Evolutionary conservation across 345 rosid species (phyloP).

Genomic region (Noccaea caerulescens): DNA sequence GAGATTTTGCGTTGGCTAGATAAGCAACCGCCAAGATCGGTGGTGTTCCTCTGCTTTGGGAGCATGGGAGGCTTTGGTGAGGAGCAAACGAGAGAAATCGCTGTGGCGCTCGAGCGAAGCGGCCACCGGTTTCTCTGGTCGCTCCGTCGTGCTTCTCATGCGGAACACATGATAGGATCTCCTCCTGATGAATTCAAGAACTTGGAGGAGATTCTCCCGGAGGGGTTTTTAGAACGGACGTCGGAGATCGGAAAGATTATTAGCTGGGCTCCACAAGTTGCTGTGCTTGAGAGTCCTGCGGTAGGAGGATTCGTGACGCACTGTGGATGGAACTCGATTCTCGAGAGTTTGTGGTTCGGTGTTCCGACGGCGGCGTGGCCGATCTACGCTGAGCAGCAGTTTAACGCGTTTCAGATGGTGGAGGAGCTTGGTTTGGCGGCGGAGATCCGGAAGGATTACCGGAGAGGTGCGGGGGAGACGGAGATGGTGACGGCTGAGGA

Average conservation of each 20-base stretch:
- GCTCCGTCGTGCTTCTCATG: conserved; percentile 35
- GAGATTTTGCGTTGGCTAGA: conserved; percentile 56
- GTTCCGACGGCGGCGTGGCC: conserved; percentile 66
- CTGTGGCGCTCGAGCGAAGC: conserved; percentile 50
- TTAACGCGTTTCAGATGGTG: conserved; percentile 58
- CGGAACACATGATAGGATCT: not conserved
- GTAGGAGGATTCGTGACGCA: conserved; percentile 63
- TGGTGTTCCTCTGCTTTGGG: conserved; percentile 69
- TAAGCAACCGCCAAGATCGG: conserved; percentile 53
- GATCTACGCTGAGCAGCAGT: conserved; percentile 51
- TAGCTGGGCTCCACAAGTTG: conserved; percentile 64
- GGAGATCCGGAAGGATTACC: conserved; percentile 48
- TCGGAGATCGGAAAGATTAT: conserved; percentile 44
- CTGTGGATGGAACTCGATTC: conserved; percentile 70
- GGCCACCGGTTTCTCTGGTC: conserved; percentile 67
- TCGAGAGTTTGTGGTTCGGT: conserved; percentile 66
- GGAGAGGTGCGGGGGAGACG: conserved; percentile 7
- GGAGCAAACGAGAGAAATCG: conserved; percentile 56
- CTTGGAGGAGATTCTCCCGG: conserved; percentile 42
- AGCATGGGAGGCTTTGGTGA: conserved; percentile 60
- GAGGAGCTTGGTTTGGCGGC: conserved; percentile 52
- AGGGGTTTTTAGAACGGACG: conserved; percentile 54
- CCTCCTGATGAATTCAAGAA: conserved; percentile 41
- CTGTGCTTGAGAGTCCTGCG: conserved; percentile 44
- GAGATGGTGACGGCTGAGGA: conserved; percentile 43